Base-by-base conservation (phyloP, 208 protist species). In the Leishmania amazonensis region DNA sequence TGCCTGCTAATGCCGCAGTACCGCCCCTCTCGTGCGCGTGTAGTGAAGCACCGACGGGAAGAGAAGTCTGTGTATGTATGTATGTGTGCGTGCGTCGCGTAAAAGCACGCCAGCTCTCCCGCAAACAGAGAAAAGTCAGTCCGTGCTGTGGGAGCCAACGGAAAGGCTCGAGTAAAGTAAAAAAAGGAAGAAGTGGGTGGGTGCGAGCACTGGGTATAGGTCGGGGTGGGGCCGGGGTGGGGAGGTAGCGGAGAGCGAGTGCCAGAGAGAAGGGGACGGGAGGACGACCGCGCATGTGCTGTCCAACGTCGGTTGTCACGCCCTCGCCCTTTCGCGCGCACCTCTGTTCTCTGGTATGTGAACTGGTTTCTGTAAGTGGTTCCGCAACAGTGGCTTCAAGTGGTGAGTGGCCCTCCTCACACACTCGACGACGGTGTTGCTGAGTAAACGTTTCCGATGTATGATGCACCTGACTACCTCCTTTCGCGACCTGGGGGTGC, bases 361-460 rank as follows among this genome's bases (percentile, higher is more conserved):
- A 72, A 28, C 67, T 28, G 40, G 17, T 28, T 72, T 72, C 7
- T n/a, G 38, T n/a, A n/a, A 2, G 67, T 72, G 40, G n/a, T 72
- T 47, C 21, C 67, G 40, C 67, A 47, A 72, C 67, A 47, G 21
- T 47, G 40, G 17, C 67, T 42, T 47, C 67, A 47, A 72, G 38
- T 28, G 67, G 67, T 72, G 67, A 72, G 67, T 72, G 67, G 67
- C 40, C 67, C 40, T 47, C 67, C 40, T 72, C 67, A 72, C 67
- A 21, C 40, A 72, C 40, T 47, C 67, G 67, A n/a, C 49, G 67
- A 42, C 49, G 65, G 17, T 47, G 40, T 15, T 47, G 67, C 67
- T 42, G 35, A 8, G 67, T n/a, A 15, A 15, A 11, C 24, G 8
- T n/a, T 72, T 38, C 40, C 31, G 67, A 47, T n/a, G 24, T 49